Conservation (phyloP, 495 filamentous ascomycete species). For the Thermothielavioides terrestris region DNA sequence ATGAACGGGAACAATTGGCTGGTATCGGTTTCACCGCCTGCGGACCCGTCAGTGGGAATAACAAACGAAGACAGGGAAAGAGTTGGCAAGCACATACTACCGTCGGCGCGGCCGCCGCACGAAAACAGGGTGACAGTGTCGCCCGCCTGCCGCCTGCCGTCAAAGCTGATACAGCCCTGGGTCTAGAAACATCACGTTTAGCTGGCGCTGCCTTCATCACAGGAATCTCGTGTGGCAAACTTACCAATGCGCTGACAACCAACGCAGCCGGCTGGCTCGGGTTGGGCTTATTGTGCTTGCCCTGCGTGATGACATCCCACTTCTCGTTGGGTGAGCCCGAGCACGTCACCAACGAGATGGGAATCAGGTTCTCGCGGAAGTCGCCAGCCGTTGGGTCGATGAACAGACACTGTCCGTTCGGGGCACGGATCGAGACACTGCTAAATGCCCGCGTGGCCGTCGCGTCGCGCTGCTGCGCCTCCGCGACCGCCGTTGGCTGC, state of each 20-base stretch:
- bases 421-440: constrained; percentile 38
- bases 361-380: constrained; percentile 48
- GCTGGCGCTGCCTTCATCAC: not conserved
- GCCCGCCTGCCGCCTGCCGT: constrained; percentile 32
- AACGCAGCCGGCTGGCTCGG: constrained; percentile 28
- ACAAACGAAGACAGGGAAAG: not conserved
- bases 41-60: constrained; percentile 3
- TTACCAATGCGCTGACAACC: constrained; percentile 40
- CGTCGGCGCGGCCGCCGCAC: constrained; percentile 46
- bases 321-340: constrained; percentile 41
- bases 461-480: constrained; percentile 38
- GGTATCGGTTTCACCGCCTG: constrained; percentile 35
- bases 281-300: constrained; percentile 36
- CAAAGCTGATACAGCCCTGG: constrained; percentile 46
- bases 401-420: constrained; percentile 44
- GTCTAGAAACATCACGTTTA: constrained; percentile 19
- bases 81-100: constrained; percentile 26
- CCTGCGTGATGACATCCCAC: constrained; percentile 46
- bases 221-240: not conserved
- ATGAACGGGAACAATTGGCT: constrained; percentile 37
- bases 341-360: constrained; percentile 38
- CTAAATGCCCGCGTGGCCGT: constrained; percentile 41
- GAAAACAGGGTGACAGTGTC: constrained; percentile 46
- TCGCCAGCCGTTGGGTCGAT: constrained; percentile 47
- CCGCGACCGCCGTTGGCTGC: constrained; percentile 40